Evolutionary conservation across 208 protist species (phyloP).

Genomic region (Trypanosoma vivax): DNA sequence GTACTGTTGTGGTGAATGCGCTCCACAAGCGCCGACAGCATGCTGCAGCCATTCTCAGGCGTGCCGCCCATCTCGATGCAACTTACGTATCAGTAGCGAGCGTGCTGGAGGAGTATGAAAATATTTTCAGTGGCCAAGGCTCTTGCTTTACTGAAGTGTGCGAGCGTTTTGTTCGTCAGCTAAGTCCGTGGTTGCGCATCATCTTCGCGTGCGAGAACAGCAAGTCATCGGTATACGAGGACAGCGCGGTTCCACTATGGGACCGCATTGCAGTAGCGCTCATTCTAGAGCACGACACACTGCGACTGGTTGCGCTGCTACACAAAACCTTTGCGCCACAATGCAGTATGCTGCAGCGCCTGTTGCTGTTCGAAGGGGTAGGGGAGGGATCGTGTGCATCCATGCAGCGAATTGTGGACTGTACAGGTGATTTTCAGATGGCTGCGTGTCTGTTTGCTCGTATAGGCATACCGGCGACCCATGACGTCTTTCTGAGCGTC

Average conservation of each 20-base stretch:
- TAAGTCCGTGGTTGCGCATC: constrained; percentile 68
- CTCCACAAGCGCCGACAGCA: constrained; percentile 32
- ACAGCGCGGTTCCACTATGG: constrained; percentile 45
- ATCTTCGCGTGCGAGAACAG: constrained; percentile 42
- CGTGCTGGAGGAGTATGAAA: constrained; percentile 28
- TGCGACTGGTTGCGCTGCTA: constrained; percentile 24
- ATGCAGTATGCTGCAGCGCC: constrained; percentile 44
- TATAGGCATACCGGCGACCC: constrained; percentile 28
- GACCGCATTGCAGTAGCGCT: constrained; percentile 70
- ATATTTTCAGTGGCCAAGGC: constrained; percentile 22
- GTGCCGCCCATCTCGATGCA: constrained; percentile 27
- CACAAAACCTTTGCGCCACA: constrained; percentile 26
- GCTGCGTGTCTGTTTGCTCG: constrained; percentile 78
- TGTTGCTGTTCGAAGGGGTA: constrained; percentile 63
- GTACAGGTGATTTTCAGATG: constrained; percentile 77
- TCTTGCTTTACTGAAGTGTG: constrained; percentile 33
- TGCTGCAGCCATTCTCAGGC: constrained; percentile 37
- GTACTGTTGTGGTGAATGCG: constrained; percentile 60
- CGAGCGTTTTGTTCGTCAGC: constrained; percentile 41
- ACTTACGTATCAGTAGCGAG: constrained; percentile 39
- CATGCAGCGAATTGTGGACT: constrained; percentile 78
- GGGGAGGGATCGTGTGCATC: constrained; percentile 30
- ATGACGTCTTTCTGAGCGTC: not conserved
- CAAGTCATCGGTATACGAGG: constrained; percentile 15
- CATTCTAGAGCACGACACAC: constrained; percentile 41